These are phyloP conservation scores for Protoeuglena noctilucae DNA, from an alignment of 139 green algal genomes.

Conservation along the genomic window DNA sequence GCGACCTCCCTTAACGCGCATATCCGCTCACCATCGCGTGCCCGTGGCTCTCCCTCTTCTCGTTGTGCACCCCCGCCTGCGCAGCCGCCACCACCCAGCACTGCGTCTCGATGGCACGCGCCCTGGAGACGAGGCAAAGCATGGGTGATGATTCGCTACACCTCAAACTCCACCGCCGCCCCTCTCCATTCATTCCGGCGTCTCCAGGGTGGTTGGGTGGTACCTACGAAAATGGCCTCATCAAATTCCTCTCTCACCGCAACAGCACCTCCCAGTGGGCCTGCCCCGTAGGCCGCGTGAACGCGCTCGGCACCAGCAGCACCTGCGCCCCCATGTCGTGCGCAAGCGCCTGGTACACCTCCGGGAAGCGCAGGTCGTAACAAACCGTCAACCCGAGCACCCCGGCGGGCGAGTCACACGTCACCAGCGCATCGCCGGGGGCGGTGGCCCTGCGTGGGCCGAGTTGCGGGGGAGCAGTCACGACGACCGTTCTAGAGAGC, in stretches of 20 bases:
- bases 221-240: too few relatives aligned
- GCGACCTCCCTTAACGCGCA: constrained; percentile 77
- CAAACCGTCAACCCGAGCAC: constrained; percentile 70
- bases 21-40: constrained; percentile 31
- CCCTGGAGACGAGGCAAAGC: too few relatives aligned
- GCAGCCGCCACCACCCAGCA: constrained; percentile 59
- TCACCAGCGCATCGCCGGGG: constrained; percentile 29
- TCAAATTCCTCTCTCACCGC: too few relatives aligned
- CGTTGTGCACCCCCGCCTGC: constrained; percentile 77
- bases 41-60: constrained; percentile 73
- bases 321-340: constrained; percentile 53
- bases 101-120: constrained; percentile 85
- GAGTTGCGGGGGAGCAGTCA: too few relatives aligned
- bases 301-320: constrained; percentile 50
- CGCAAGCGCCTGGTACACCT: constrained; percentile 69
- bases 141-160: too few relatives aligned
- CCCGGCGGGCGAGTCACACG: constrained; percentile 53
- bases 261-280: constrained; percentile 94
- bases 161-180: too few relatives aligned
- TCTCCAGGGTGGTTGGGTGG: too few relatives aligned
- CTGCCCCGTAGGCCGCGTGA: constrained; percentile 45
- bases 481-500: neutral
- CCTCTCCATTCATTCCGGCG: too few relatives aligned
- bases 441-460: neutral
- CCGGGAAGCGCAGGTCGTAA: constrained; percentile 92